Evolutionary conservation across 225 moss, liverwort and hornwort species (phyloP).

Genomic region (Pseudisothecium myosuroides): DNA sequence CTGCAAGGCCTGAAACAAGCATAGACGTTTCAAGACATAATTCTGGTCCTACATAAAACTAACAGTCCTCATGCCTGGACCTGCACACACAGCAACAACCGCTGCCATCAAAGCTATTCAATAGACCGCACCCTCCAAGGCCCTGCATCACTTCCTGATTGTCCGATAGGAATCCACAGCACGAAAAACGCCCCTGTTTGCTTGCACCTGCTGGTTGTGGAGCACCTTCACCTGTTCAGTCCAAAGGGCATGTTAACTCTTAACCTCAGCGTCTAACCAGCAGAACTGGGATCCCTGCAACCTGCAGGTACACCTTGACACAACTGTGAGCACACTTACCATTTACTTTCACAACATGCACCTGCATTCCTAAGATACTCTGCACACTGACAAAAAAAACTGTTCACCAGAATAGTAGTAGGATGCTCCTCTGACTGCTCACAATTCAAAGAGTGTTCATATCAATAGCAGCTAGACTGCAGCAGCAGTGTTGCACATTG

Average conservation of each 20-base stretch:
- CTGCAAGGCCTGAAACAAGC: conserved; percentile 18
- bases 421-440: conserved; percentile 97
- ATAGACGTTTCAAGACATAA: not conserved
- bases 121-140: conserved; percentile 24
- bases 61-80: conserved; percentile 55
- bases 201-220: conserved; percentile 86
- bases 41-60: conserved; percentile 10
- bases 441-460: conserved; percentile 97
- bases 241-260: conserved; percentile 98
- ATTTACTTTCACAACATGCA: conserved; percentile 45
- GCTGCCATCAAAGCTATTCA: conserved; percentile 68
- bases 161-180: conserved; percentile 14
- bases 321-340: conserved; percentile 89
- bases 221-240: conserved; percentile 99
- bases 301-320: conserved; percentile 99
- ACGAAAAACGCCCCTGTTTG: conserved; percentile 35
- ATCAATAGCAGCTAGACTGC: conserved; percentile 99
- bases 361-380: conserved; percentile 62
- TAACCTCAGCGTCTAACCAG: conserved; percentile 69
- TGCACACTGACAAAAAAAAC: conserved; percentile 61
- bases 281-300: conserved; percentile 86
- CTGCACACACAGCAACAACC: conserved; percentile 94
- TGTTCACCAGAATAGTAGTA: conserved; percentile 88
- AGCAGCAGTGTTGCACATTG: conserved; percentile 95
- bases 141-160: conserved; percentile 35